Percentiles rank a stretch among this genome's conserved stretches.
Evolutionary conservation across 2,329 filamentous ascomycete genomes (phyloP).

Genomic region (Colletotrichum sp.): DNA sequence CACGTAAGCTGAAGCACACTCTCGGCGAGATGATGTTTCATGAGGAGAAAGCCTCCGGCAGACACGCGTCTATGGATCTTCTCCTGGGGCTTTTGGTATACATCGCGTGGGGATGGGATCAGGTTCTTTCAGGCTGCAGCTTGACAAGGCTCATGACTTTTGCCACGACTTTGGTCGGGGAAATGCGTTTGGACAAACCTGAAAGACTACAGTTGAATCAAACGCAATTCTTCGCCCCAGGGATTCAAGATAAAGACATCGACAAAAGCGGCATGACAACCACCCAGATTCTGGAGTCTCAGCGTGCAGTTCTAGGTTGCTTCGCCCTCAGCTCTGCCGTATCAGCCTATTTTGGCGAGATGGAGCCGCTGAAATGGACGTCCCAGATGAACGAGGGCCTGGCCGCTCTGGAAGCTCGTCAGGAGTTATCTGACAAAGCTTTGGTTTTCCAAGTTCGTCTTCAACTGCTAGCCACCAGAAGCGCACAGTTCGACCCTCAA

Average conservation of each 20-base stretch:
- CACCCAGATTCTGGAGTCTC: neutral
- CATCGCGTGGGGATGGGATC: neutral
- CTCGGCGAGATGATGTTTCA: neutral
- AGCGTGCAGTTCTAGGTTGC: neutral
- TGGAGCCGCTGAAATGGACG: neutral
- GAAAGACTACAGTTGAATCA: accelerated
- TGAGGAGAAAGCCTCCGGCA: accelerated
- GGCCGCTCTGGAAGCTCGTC: neutral
- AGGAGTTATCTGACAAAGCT: neutral
- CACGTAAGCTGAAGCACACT: slow-evolving; percentile 43
- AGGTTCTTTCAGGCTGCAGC: neutral
- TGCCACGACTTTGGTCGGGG: neutral
- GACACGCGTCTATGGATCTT: slow-evolving; percentile 45
- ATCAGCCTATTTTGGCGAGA: neutral
- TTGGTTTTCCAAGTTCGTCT: neutral
- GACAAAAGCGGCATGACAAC: neutral
- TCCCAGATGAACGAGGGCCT: neutral
- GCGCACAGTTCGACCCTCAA: neutral
- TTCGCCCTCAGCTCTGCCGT: neutral
- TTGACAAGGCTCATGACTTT: neutral
- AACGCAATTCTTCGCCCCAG: neutral
- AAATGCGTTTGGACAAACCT: neutral
- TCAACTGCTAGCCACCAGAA: neutral
- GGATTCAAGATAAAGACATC: accelerated
- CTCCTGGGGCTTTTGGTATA: slow-evolving; percentile 53